Base-by-base conservation (phyloP, 2,329 filamentous ascomycete species). In the Massarina eburnea region DNA sequence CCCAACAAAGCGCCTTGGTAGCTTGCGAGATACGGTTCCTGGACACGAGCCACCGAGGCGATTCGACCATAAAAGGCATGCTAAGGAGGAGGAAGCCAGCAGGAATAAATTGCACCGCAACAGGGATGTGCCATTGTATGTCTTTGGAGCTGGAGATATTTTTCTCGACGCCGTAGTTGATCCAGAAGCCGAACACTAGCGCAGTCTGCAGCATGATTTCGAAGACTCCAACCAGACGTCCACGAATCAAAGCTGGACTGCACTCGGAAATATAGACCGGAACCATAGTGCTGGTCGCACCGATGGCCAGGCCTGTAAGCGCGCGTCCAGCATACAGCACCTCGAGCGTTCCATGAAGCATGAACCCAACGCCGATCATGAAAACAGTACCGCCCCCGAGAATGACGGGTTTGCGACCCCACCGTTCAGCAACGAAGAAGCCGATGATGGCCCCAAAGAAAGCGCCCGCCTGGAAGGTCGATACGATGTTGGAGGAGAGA, bases 321-420 rank as follows among this genome's bases (percentile, higher is more conserved):
- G 53, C 46, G 6, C 71, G 62, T 3, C 72, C 71, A 7, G 65
- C 66, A 14, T 70, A 66, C 18, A 74, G 65, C 2, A 70, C 57
- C 7, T 62, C 55, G 9, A 72, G 58, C n/a, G n/a, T n/a, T n/a
- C n/a, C n/a, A n/a, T n/a, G n/a, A n/a, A n/a, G n/a, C n/a, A n/a
- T n/a, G n/a, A n/a, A n/a, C n/a, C n/a, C n/a, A n/a, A n/a, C 86
- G 12, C 88, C 88, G 3, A 78, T 53, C 3, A 87, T 71, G 66
- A 91, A 92, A 12, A 91, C 78, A 0, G 80, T 52, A 29, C 69
- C 67, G 1, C 68, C 90, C 7, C 80, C 63, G 14, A 97, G 76
- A 47, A 97, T 89, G 30, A 86, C 81, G 1, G 86, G 86, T 64
- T 96, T 96, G 44, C 92, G 82, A 17, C 92, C 94, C 51, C 88